Conservation (phyloP, 1,284 basidiomycete species). For the Ganoderma lucidum region DNA sequence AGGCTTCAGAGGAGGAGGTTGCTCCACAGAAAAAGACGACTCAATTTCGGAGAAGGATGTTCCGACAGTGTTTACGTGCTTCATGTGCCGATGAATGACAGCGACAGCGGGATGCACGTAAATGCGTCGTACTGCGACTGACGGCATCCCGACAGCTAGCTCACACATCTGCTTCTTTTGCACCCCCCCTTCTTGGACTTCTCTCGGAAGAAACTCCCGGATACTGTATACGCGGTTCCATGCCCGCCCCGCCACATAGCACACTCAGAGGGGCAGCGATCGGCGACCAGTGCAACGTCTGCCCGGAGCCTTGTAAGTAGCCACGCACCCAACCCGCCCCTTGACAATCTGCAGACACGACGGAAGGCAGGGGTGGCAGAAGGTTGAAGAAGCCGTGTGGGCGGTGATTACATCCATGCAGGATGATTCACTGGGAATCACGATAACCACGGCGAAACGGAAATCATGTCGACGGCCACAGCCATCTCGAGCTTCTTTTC, state of each 20-base stretch:
- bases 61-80: not conserved
- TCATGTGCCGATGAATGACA: not conserved
- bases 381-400: not conserved
- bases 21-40: not conserved
- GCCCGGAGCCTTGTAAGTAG: not conserved
- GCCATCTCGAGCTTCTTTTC: slow-evolving; percentile 1
- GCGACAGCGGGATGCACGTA: not conserved
- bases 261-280: not conserved
- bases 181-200: not conserved
- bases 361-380: not conserved
- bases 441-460: not conserved
- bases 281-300: not conserved
- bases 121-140: slow-evolving; percentile 1
- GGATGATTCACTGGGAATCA: not conserved
- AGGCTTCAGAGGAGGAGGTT: not conserved
- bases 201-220: not conserved
- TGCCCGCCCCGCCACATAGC: not conserved
- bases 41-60: not conserved
- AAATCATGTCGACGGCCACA: slow-evolving; percentile 1
- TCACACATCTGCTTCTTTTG: slow-evolving; percentile 3
- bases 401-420: slow-evolving; percentile 4
- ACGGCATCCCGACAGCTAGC: slow-evolving; percentile 9
- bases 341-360: not conserved
- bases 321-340: not conserved
- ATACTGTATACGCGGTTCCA: not conserved